Percentiles rank a stretch among this genome's conserved stretches.
Evolutionary conservation across 2,329 filamentous ascomycete genomes (phyloP).

Genomic region (Tricladium varicosporioides): DNA sequence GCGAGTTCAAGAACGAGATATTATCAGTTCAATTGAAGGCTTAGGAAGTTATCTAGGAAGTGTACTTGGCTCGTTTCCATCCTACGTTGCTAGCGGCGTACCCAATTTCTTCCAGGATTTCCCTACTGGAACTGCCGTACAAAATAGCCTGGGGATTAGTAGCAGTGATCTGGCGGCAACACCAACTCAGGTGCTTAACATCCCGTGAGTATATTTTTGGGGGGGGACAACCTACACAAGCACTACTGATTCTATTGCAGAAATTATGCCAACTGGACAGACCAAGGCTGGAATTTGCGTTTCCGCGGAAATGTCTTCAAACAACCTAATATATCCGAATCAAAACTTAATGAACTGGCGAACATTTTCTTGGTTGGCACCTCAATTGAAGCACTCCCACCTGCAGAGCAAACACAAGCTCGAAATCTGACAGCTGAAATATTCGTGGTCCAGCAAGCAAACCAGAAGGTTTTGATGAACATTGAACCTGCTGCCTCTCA

Average conservation of each 20-base stretch:
- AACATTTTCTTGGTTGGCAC: slow-evolving; percentile 69
- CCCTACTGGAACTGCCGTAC: slow-evolving; percentile 59
- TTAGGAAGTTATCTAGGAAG: slow-evolving; percentile 49
- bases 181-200: slow-evolving; percentile 69
- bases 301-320: slow-evolving; percentile 83
- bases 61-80: slow-evolving; percentile 54
- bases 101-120: slow-evolving; percentile 67
- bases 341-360: slow-evolving; percentile 65
- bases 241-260: slow-evolving; percentile 30
- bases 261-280: slow-evolving; percentile 75
- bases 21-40: slow-evolving; percentile 47
- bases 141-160: slow-evolving; percentile 59
- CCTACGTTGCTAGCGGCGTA: slow-evolving; percentile 61
- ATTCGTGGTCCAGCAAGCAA: slow-evolving; percentile 70
- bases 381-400: slow-evolving; percentile 56
- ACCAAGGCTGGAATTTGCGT: slow-evolving; percentile 72
- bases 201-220: slow-evolving; percentile 49
- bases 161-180: slow-evolving; percentile 57
- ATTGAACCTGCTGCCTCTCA: slow-evolving; percentile 58
- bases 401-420: slow-evolving; percentile 61
- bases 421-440: slow-evolving; percentile 72
- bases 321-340: slow-evolving; percentile 63
- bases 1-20: slow-evolving; percentile 40
- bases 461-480: slow-evolving; percentile 61
- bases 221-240: background rate